Evolutionary conservation across 1,139 yeast species (phyloP).

Genomic region (Kodamaea sp.): DNA sequence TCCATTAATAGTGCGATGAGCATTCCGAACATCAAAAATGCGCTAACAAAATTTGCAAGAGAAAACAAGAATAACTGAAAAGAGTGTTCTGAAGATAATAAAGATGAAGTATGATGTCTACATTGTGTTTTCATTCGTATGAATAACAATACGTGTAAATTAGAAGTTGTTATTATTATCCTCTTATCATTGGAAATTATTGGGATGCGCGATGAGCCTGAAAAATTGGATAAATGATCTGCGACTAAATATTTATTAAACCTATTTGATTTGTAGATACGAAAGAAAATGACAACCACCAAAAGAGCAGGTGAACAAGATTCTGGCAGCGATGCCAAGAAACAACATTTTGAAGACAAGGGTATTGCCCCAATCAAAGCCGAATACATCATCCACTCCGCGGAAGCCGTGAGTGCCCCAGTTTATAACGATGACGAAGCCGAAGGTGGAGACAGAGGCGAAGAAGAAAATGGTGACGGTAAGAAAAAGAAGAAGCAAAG

Average conservation of each 20-base stretch:
- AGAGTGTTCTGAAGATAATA: no score
- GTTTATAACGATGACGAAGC: conserved; percentile 53
- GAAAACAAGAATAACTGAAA: neutral
- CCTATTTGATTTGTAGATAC: no score
- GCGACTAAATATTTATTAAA: conserved; percentile 6
- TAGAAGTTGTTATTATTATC: neutral
- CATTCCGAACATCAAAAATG: no score
- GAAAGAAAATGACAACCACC: conserved; percentile 8
- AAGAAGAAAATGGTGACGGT: conserved; percentile 26
- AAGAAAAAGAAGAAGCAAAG: conserved; percentile 50
- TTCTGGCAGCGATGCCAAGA: conserved; percentile 21
- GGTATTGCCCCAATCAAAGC: conserved; percentile 69
- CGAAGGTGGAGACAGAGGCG: conserved; percentile 41
- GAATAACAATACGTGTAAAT: neutral
- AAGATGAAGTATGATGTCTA: no score
- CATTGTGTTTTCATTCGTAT: no score
- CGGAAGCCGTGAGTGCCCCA: conserved; percentile 14
- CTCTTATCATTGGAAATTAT: no score
- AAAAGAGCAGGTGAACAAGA: conserved; percentile 20
- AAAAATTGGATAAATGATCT: neutral
- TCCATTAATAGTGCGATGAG: no score
- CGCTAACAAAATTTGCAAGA: no score
- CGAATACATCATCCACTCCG: conserved; percentile 46
- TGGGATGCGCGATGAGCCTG: neutral
- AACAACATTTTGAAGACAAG: conserved; percentile 23